These are phyloP conservation scores for Stipa capillata DNA, from an alignment of 176 grass and related monocot genomes.

Conservation along the genomic window DNA sequence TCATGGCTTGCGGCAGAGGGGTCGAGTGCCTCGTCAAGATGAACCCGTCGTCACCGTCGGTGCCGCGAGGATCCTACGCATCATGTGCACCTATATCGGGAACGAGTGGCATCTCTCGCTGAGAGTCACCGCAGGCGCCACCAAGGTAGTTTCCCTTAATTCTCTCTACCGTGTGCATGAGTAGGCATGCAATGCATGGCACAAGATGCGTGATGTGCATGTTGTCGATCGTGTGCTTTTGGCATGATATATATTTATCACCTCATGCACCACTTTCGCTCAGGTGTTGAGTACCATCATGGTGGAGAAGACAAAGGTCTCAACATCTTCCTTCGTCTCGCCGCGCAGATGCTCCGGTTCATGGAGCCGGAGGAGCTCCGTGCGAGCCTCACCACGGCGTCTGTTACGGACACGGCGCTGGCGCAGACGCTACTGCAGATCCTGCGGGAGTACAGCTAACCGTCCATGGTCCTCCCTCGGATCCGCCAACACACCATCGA, in stretches of 20 bases:
- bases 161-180: too few species aligned
- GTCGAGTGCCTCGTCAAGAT: conserved; percentile 19
- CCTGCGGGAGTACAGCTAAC: conserved; percentile 23
- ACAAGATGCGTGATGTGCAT: too few species aligned
- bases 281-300: conserved; percentile 51
- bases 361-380: conserved; percentile 30
- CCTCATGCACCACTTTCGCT: neutral
- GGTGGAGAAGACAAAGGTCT: conserved; percentile 43
- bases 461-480: conserved; percentile 42
- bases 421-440: conserved; percentile 28
- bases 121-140: conserved; percentile 30
- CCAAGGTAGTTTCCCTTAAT: conserved; percentile 18
- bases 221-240: neutral
- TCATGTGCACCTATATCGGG: conserved; percentile 41
- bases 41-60: conserved; percentile 16
- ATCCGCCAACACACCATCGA: conserved; percentile 56
- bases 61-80: conserved; percentile 50
- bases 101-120: neutral
- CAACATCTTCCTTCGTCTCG: conserved; percentile 45
- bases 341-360: conserved; percentile 43
- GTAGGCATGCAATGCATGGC: too few species aligned
- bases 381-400: conserved; percentile 12
- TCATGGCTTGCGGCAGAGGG: conserved; percentile 20
- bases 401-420: conserved; percentile 26
- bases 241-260: too few species aligned